Base-by-base conservation (phyloP, 768 basidiomycete species). In the Sporobolomyces phaffii region DNA sequence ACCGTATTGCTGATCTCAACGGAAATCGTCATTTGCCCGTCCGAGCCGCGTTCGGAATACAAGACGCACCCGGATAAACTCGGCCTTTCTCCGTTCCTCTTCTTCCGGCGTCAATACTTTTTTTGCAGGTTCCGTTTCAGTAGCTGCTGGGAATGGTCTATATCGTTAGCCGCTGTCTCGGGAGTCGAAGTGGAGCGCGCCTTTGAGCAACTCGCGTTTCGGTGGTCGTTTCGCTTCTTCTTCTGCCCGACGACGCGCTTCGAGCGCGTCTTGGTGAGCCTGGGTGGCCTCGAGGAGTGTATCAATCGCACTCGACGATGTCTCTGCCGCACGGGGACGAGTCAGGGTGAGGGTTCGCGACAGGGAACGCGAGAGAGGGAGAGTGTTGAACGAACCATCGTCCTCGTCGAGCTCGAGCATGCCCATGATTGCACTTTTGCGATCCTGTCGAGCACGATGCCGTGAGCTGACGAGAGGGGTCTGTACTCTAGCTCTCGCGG, bases 321-420 rank as follows among this genome's bases (percentile, higher is more conserved):
- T 15, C 26, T 64, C 65, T 68, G 70, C 20, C 2, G n/a, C 18
- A 28, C 31, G 22, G 10, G 2, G 2, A 10, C 0, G 28, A 22
- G 52, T 50, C 47, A 58, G 56, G 15, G 24, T 4, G 44, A 20
- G 45, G 34, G 33, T 28, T 24, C 7, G 36, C n/a, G n/a, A n/a
- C n/a, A 36, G 41, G 40, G 28, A 31, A 45, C 43, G 45, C 14
- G 34, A 40, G 47, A 43, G 48, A 31, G 38, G 44, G 26, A 38
- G 48, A 29, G 17, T 15, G 29, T 34, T 13, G 24, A 11, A 53
- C 63, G 41, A 13, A 62, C 61, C 65, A 48, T 61, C 70, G 0
- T 56, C 61, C 50, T 71, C 70, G 40, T 71, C 70, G 2, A 44
- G 13, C 34, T 71, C 70, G 8, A 71, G 50, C 53, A 68, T 33